A percentile compares a stretch with the other conserved stretches of the same genome.
Evolutionary conservation across 306 rosid species (phyloP).

Genomic region (Boehmeria nivea): DNA sequence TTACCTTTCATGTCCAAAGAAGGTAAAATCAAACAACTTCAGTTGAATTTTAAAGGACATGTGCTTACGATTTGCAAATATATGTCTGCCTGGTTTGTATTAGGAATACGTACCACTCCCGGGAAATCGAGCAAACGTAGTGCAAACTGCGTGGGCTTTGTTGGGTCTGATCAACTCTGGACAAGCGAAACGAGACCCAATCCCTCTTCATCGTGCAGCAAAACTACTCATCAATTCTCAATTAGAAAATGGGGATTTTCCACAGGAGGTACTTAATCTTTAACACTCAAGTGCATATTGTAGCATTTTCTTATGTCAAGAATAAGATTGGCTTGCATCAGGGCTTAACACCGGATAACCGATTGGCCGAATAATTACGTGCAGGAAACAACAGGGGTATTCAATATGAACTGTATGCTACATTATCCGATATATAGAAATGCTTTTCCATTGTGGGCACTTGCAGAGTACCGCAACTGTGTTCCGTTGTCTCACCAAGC

Average conservation of each 20-base stretch:
- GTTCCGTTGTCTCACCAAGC: not conserved
- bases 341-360: not conserved
- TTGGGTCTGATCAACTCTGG: not conserved
- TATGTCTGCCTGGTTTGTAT: not conserved
- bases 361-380: too few relatives aligned
- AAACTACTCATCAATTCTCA: conserved; percentile 7
- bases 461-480: not conserved
- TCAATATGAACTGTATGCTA: conserved; percentile 6
- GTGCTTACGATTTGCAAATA: not conserved
- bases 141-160: conserved; percentile 1
- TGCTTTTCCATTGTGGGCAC: conserved; percentile 1
- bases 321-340: too few relatives aligned
- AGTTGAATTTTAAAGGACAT: not conserved
- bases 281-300: too few relatives aligned
- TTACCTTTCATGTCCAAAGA: conserved; percentile 5
- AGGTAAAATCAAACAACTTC: not conserved
- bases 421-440: not conserved
- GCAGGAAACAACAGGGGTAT: conserved; percentile 1
- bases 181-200: not conserved
- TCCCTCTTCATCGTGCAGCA: conserved; percentile 1
- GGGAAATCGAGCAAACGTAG: not conserved
- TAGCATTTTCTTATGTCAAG: too few relatives aligned
- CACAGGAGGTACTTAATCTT: not conserved
- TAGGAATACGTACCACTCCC: conserved; percentile 2
- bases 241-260: conserved; percentile 7